phyloP scores from a whole-genome alignment of 352 stramenopile species.

The Phytopythium vexans region DNA sequence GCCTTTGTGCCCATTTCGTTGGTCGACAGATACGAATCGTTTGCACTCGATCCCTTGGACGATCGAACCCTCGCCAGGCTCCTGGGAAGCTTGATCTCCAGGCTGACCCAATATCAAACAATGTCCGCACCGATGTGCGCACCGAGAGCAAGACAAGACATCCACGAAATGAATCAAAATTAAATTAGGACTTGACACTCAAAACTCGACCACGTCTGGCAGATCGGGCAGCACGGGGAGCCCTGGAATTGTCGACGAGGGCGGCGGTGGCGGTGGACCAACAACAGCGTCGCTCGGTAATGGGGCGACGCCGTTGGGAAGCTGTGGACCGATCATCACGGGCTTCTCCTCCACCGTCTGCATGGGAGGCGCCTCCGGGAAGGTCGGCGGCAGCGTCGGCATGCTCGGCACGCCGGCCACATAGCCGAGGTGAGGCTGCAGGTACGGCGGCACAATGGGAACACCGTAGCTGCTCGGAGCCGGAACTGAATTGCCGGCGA shows the following conservation, averaged over 20 bases:
- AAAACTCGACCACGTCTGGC: constrained; percentile 53
- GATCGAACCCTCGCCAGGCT: too few relatives aligned
- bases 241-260: constrained; percentile 6
- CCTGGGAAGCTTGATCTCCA: too few relatives aligned
- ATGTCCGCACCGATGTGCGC: background rate
- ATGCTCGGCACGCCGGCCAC: constrained; percentile 20
- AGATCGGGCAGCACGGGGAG: constrained; percentile 41
- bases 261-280: background rate
- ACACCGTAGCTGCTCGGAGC: constrained; percentile 19
- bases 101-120: too few relatives aligned
- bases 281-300: too few relatives aligned
- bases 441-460: constrained; percentile 21
- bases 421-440: constrained; percentile 33
- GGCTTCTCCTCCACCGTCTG: constrained; percentile 7
- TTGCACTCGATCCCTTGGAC: too few relatives aligned
- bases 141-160: background rate
- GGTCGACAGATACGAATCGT: too few relatives aligned
- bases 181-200: constrained; percentile 22
- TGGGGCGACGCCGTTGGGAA: constrained; percentile 22
- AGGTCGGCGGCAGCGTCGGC: constrained; percentile 5
- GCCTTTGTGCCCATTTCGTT: too few relatives aligned
- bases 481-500: constrained; percentile 6
- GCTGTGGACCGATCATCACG: constrained; percentile 46
- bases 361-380: constrained; percentile 3
- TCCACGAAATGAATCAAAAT: constrained; percentile 10